phyloP scores from a whole-genome alignment of 1,139 yeast genomes.

The Hyphopichia khmerensis region DNA sequence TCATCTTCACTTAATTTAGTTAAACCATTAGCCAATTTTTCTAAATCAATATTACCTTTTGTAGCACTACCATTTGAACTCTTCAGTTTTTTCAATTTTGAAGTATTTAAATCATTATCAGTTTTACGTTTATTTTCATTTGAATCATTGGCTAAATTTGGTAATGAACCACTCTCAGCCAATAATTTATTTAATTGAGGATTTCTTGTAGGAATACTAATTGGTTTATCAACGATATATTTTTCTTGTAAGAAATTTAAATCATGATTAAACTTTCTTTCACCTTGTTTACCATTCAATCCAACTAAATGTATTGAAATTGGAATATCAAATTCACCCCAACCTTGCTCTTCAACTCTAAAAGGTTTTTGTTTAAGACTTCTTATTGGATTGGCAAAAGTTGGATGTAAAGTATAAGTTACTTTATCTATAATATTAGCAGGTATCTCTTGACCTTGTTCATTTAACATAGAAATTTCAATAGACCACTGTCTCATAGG shows the following conservation, averaged over 20 bases:
- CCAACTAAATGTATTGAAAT: conserved; percentile 70
- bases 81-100: conserved; percentile 67
- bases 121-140: conserved; percentile 25
- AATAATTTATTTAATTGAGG: conserved; percentile 64
- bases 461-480: conserved; percentile 71
- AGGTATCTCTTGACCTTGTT: conserved; percentile 78
- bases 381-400: conserved; percentile 87
- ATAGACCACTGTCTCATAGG: conserved; percentile 97
- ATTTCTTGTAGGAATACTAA: conserved; percentile 77
- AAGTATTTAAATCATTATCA: conserved; percentile 24
- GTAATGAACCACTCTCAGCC: conserved; percentile 80
- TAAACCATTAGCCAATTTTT: conserved; percentile 84
- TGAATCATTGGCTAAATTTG: conserved; percentile 38
- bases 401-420: conserved; percentile 91
- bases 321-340: conserved; percentile 97
- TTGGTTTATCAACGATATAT: conserved; percentile 74
- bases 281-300: conserved; percentile 77
- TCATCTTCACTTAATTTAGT: conserved; percentile 91
- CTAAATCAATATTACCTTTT: conserved; percentile 81
- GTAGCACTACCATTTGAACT: conserved; percentile 45
- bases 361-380: conserved; percentile 84
- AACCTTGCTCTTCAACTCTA: conserved; percentile 87
- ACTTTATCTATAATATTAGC: conserved; percentile 91
- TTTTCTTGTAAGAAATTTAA: conserved; percentile 79
- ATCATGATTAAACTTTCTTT: conserved; percentile 82